Percentiles rank a stretch among this genome's conserved stretches.
These are phyloP conservation scores for Geotrichum macrosporum DNA, from an alignment of 1,139 yeast genomes.

Conservation along the genomic window DNA sequence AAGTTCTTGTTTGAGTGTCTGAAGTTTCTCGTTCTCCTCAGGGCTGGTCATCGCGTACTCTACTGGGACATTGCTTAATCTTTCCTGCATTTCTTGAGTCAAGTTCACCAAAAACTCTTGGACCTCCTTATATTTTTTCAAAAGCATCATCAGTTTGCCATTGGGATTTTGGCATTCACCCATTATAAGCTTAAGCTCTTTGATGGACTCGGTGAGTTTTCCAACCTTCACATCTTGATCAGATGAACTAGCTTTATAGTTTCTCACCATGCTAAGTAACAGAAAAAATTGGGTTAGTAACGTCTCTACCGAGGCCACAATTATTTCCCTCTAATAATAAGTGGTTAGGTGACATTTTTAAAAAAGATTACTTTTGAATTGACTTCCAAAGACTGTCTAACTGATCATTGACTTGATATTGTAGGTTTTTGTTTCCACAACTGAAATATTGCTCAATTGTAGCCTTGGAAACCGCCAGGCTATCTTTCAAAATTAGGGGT, in stretches of 20 bases:
- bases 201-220: not conserved
- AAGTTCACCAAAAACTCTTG: not conserved
- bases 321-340: not conserved
- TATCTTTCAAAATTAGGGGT: not conserved
- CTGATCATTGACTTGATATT: not conserved
- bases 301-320: not conserved
- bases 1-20: not conserved
- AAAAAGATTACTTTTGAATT: not conserved
- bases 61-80: not conserved
- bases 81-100: not conserved
- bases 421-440: not conserved
- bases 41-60: not conserved
- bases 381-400: not conserved
- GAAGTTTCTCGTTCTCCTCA: not conserved
- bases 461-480: not conserved
- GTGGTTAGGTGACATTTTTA: not conserved
- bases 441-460: not conserved
- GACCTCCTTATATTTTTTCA: not conserved
- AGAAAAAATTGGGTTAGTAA: not conserved
- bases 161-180: not conserved
- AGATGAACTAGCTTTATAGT: not conserved
- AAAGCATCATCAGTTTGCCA: not conserved
- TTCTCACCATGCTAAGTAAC: not conserved
- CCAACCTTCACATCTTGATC: not conserved
- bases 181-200: not conserved